These are phyloP conservation scores for Ajuga chamaepitys DNA, from an alignment of 257 asterid genomes.

Conservation along the genomic window DNA sequence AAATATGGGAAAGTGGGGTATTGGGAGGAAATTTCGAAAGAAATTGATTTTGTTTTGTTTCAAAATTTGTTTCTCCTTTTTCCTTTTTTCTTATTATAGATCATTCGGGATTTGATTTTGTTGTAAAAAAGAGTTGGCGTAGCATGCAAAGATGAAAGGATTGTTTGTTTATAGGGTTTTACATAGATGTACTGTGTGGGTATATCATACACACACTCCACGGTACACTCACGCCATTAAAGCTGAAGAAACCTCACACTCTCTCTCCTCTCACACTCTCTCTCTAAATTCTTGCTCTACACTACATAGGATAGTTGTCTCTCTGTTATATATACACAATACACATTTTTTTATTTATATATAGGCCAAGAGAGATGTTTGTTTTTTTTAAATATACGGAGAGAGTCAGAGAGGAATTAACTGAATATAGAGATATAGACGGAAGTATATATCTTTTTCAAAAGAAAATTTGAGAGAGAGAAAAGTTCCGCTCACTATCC, in stretches of 20 bases:
- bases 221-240: slow-evolving; percentile 81
- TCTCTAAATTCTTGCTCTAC: slow-evolving; percentile 22
- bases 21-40: slow-evolving; percentile 28
- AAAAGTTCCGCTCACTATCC: too few relatives aligned
- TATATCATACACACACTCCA: slow-evolving; percentile 28
- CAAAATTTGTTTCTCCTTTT: slow-evolving; percentile 5
- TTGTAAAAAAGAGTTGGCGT: slow-evolving; percentile 50
- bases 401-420: too few relatives aligned
- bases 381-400: too few relatives aligned
- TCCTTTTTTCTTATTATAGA: slow-evolving; percentile 16
- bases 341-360: too few relatives aligned
- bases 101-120: slow-evolving; percentile 48
- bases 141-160: slow-evolving; percentile 77
- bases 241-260: slow-evolving; percentile 76
- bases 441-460: too few relatives aligned
- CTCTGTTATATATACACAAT: neutral
- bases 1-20: slow-evolving; percentile 30
- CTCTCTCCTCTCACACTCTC: slow-evolving; percentile 25
- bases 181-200: slow-evolving; percentile 11
- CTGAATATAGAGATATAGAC: neutral
- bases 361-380: neutral
- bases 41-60: slow-evolving; percentile 26
- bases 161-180: slow-evolving; percentile 11
- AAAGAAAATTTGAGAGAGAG: too few relatives aligned
- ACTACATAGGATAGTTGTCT: neutral